Evolutionary conservation across 139 green algal species (phyloP).

Genomic region (Edaphochlamys debaryana): DNA sequence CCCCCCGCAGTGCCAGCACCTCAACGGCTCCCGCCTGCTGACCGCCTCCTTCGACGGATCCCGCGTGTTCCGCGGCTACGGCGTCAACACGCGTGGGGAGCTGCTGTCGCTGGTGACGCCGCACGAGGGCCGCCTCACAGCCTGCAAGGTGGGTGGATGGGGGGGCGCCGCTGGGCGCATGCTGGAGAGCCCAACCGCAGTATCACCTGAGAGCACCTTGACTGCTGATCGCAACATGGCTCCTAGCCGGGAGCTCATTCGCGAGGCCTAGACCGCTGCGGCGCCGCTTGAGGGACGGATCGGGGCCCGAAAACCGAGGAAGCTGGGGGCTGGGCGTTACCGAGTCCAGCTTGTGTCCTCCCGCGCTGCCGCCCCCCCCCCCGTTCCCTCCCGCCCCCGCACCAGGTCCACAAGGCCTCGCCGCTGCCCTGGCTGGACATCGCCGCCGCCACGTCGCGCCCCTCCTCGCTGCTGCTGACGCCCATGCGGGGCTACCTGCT

Average conservation of each 20-base stretch:
- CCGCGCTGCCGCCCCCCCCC: too few relatives aligned
- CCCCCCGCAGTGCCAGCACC: conserved; percentile 14
- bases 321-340: too few relatives aligned
- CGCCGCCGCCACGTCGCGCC: too few relatives aligned
- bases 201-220: too few relatives aligned
- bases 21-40: conserved; percentile 53
- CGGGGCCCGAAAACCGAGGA: too few relatives aligned
- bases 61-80: conserved; percentile 48
- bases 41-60: conserved; percentile 51
- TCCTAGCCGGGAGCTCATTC: too few relatives aligned
- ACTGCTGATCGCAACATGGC: neutral
- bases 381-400: neutral
- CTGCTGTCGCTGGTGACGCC: conserved; percentile 51
- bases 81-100: conserved; percentile 25
- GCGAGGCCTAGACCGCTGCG: too few relatives aligned
- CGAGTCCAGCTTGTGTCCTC: too few relatives aligned
- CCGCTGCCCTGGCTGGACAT: conserved; percentile 8
- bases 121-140: conserved; percentile 26
- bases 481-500: conserved; percentile 40
- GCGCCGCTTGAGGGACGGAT: too few relatives aligned
- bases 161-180: too few relatives aligned
- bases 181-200: too few relatives aligned
- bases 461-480: conserved; percentile 1
- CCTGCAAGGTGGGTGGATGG: conserved; percentile 41
- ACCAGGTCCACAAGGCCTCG: conserved; percentile 8